These are phyloP conservation scores for Euphorbia tirucalli DNA, from an alignment of 345 rosid genomes.

Conservation along the genomic window DNA sequence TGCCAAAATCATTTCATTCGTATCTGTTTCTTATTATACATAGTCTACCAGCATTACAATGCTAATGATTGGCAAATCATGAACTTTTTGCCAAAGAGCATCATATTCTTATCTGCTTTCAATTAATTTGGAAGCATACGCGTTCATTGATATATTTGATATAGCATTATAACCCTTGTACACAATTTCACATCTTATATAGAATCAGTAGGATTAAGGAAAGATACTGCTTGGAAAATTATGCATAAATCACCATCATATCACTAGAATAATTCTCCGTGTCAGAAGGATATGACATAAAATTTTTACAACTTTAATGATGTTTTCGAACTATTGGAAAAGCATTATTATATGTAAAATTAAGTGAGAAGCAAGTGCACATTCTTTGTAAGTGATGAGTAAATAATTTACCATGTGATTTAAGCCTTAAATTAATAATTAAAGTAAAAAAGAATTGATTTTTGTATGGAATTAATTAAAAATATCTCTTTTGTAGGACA, in stretches of 20 bases:
- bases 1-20: neutral
- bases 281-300: neutral
- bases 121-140: neutral
- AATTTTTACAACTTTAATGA: neutral
- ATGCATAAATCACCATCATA: neutral
- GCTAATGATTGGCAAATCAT: neutral
- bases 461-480: too few relatives aligned
- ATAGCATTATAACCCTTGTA: too few relatives aligned
- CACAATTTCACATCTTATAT: too few relatives aligned
- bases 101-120: neutral
- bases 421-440: too few relatives aligned
- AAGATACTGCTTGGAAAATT: neutral
- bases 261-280: neutral
- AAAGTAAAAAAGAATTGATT: too few relatives aligned
- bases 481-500: too few relatives aligned
- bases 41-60: neutral
- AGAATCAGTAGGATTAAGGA: neutral
- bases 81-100: neutral
- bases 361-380: slow-evolving; percentile 16
- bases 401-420: too few relatives aligned
- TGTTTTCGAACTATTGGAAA: neutral
- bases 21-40: neutral
- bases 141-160: neutral
- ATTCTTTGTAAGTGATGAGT: too few relatives aligned
- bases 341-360: neutral